Evolutionary conservation across 768 basidiomycete species (phyloP), one percentile per base, ranked within the genome.

Genomic region (Agrocybe praecox): DNA sequence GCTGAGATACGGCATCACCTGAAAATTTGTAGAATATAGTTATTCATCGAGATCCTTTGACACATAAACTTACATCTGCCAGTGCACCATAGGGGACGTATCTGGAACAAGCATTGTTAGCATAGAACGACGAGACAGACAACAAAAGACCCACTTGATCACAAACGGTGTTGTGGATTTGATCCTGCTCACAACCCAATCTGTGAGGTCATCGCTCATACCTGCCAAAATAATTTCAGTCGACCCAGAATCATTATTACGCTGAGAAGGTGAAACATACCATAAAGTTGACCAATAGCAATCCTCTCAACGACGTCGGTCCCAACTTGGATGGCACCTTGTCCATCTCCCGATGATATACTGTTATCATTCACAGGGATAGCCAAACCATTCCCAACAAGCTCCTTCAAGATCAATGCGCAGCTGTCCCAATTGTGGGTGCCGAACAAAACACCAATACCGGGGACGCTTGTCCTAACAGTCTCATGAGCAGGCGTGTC

Each of bases 1-100:
- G 40, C 88, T 82, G 9, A 97, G 81, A 69, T 96, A 98, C 0
- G 96, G 94, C 86, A 97, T 88, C 10, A 94, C 90, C 86, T 90
- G 46, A 24, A 55, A 52, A 53, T n/a, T 36, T 5, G 10, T 10
- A n/a, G 19, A 18, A 60, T 47, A 11, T 18, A 11, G 24, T 9
- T 11, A 26, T 47, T 17, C 29, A 44, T 24, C 29, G 12, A n/a
- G 12, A 43, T 29, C 26, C 26, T 29, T 4, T 11, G 46, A 36
- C 33, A 33, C 3, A 42, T 18, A 22, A 29, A 45, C 69, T 63
- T 48, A 86, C 89, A 64, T 92, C 89, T 1, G 77, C 72, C 8
- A 93, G 73, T 1, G 82, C 78, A 7, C 92, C 92, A 58, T 92
- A 93, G 0, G 91, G 92, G 14, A 92, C 77, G 61, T 90, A 88